Percentiles rank a stretch among this genome's conserved stretches.
phyloP scores from a whole-genome alignment of 2,329 filamentous ascomycete species.

The Celoporthe dispersa region DNA sequence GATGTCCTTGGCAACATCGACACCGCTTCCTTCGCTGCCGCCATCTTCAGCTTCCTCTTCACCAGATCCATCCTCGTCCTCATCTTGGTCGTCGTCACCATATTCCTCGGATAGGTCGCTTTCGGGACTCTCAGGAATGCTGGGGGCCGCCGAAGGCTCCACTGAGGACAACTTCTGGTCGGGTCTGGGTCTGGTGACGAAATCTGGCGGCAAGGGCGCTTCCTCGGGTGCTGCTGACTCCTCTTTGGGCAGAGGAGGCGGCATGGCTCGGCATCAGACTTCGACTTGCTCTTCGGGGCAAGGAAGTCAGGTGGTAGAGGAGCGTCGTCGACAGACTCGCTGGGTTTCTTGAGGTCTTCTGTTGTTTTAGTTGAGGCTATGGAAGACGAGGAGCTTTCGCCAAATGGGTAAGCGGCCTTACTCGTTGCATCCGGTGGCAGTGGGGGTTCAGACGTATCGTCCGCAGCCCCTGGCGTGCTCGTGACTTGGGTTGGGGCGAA shows the following conservation, averaged over 20 bases:
- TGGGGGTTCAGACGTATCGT: constrained; percentile 42
- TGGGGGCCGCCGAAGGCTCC: constrained; percentile 37
- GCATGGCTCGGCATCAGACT: constrained; percentile 12
- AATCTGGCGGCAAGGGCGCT: constrained; percentile 37
- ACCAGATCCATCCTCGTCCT: constrained; percentile 44
- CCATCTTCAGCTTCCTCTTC: constrained; percentile 53
- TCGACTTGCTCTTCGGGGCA: constrained; percentile 38
- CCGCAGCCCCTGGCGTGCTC: constrained; percentile 43
- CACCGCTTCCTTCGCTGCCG: constrained; percentile 61
- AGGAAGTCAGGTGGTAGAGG: constrained; percentile 41
- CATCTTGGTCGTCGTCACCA: constrained; percentile 37
- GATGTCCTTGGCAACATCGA: constrained; percentile 68
- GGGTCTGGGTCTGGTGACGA: constrained; percentile 24
- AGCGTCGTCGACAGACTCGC: constrained; percentile 33
- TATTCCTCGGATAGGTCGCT: constrained; percentile 35
- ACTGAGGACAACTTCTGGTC: constrained; percentile 35
- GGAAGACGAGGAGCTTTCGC: constrained; percentile 58
- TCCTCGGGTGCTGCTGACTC: constrained; percentile 30
- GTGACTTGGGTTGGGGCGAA: constrained; percentile 38
- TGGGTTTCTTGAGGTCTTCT: constrained; percentile 34
- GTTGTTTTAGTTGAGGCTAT: constrained; percentile 46
- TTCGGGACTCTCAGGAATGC: constrained; percentile 44
- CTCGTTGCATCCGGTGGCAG: constrained; percentile 61
- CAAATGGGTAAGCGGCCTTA: constrained; percentile 53
- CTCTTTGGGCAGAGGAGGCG: constrained; percentile 19